Base-by-base conservation (phyloP, 1,139 yeast species). In the Geotrichum europaeum region DNA sequence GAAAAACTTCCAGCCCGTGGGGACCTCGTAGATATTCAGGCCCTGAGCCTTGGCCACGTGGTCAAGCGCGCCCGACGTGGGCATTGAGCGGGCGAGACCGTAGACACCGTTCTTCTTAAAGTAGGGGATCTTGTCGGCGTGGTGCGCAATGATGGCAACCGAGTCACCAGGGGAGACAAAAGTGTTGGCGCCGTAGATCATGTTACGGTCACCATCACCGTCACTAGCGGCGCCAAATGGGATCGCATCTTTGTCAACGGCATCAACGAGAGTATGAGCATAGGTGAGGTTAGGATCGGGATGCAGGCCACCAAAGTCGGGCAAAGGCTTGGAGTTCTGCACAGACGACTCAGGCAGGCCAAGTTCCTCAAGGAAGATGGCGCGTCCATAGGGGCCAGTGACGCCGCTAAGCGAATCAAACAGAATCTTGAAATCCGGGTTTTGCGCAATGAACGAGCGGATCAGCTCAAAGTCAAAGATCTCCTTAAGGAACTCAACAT, bases 1-100 rank as follows among this genome's bases (percentile, higher is more conserved):
- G 82, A 94, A 94, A 73, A 94, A 94, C 76, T 94, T 94, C 99
- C 99, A 94, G 51, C 99, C 99, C 24, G 99, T 94, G 63, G 99
- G 99, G 4, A 95, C 99, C 76, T 94, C 99, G 76, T 94, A 94
- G 65, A 86, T 79, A 59, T 86, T 77, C 65, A 94, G 78, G 20
- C 86, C 86, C 73, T 90, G 86, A 63, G 80, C 80, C 73, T 84
- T 84, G 49, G 97, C 99, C 40, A 94, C 99, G 63, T 87, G 80
- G 72, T 94, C 99, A 68, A 94, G 82, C 45, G 99, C 99, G 49
- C 91, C 91, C 7, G 96, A 86, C 5, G 99, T 94, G 60, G 99
- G 99, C 97, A 94, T 94, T 18, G 97, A 89, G 73, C 99, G 84
- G n/a, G 99, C 99, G 61, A 94, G 80, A 5, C 99, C 99, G 70